These are phyloP conservation scores for Thielaviopsis populi DNA, from an alignment of 2,329 filamentous ascomycete species.

Conservation along the genomic window DNA sequence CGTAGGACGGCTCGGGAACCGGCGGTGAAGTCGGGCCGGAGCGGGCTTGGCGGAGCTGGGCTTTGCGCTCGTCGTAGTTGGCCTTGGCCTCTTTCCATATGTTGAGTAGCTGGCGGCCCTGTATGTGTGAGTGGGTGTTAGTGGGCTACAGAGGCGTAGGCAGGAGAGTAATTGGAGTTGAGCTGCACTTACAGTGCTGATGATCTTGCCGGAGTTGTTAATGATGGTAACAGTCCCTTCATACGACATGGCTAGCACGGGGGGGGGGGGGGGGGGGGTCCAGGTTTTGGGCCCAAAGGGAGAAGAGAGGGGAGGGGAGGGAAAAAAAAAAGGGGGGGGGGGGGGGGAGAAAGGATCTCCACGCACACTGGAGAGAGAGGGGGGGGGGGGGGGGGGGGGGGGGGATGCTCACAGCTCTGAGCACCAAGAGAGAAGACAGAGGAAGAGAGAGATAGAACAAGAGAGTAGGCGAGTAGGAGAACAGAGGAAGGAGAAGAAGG, in stretches of 20 bases:
- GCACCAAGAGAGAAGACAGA: not conserved
- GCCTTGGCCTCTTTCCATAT: conserved; percentile 87
- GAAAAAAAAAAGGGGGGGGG: too few relatives aligned
- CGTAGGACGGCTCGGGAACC: conserved; percentile 13
- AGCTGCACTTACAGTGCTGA: conserved; percentile 54
- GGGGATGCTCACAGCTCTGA: not conserved
- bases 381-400: too few relatives aligned
- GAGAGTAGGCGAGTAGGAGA: not conserved
- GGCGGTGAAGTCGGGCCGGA: conserved; percentile 18
- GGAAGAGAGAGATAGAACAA: not conserved
- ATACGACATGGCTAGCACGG: conserved; percentile 27
- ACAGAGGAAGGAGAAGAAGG: not conserved
- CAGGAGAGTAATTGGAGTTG: not conserved
- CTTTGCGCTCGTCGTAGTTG: conserved; percentile 77
- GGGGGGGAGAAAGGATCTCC: too few relatives aligned
- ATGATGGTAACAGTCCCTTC: conserved; percentile 74
- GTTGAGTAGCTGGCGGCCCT: conserved; percentile 81
- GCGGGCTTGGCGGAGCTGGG: conserved; percentile 55
- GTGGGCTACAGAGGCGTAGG: not conserved
- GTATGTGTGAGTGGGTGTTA: conserved; percentile 11
- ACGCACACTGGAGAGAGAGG: too few relatives aligned
- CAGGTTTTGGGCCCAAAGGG: too few relatives aligned
- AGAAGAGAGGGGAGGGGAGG: too few relatives aligned
- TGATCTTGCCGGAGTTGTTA: conserved; percentile 80
- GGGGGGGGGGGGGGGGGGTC: too few relatives aligned